phyloP scores from a whole-genome alignment of 805 yeast species.

The Wickerhamiella domercqiae region DNA sequence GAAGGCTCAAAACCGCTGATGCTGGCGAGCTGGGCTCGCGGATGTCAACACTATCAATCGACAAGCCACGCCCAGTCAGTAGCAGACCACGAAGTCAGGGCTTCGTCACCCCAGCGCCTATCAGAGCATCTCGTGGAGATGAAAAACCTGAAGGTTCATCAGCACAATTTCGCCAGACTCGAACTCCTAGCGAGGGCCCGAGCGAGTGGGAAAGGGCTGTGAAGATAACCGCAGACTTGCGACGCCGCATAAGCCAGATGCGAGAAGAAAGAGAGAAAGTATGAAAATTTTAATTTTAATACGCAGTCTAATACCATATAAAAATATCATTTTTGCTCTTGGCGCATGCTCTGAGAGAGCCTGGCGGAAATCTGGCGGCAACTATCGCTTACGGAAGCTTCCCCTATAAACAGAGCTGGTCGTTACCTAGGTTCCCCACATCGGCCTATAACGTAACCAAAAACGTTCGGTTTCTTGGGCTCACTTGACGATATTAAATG shows the following conservation, averaged over 20 bases:
- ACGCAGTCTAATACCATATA: not conserved
- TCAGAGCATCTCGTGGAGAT: constrained; percentile 6
- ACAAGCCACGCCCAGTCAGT: no score
- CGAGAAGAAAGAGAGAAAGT: constrained; percentile 2
- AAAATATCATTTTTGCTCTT: no score
- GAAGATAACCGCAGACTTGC: constrained; percentile 9
- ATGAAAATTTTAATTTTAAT: not conserved
- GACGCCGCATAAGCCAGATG: constrained; percentile 9
- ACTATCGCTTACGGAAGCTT: no score
- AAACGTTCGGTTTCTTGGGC: not conserved
- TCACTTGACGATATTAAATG: constrained; percentile 5
- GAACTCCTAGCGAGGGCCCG: not conserved
- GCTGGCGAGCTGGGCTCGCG: not conserved
- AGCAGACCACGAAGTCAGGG: no score
- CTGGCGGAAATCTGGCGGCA: no score
- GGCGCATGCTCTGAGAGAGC: no score
- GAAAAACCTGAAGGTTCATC: constrained; percentile 2
- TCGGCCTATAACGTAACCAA: not conserved
- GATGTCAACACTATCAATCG: not conserved
- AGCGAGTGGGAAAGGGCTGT: constrained; percentile 12
- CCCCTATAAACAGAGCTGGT: no score
- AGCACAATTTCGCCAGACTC: not conserved
- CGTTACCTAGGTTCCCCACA: no score
- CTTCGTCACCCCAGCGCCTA: constrained; percentile 4
- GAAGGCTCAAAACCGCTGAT: not conserved